Conservation (phyloP, 495 filamentous ascomycete genomes). For the Xylaria castorea region DNA sequence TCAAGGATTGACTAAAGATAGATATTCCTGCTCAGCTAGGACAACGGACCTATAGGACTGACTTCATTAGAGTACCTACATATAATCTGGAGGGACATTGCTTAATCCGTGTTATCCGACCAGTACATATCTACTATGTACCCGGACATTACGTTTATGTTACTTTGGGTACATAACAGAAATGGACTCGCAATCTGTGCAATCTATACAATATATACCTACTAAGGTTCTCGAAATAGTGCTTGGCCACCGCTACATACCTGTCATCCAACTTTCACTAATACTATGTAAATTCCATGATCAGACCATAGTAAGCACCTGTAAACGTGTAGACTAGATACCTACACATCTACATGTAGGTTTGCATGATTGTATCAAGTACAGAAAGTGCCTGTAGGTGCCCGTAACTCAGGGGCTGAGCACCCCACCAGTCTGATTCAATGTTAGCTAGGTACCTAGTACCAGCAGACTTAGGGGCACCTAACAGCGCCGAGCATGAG, state of each 20-base stretch:
- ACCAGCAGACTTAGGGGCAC: background rate
- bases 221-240: too few relatives aligned
- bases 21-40: background rate
- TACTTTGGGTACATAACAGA: background rate
- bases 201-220: background rate
- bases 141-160: background rate
- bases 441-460: background rate
- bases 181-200: background rate
- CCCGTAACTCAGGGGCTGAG: constrained; percentile 9
- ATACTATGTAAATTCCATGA: background rate
- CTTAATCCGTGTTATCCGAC: constrained; percentile 9
- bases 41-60: too few relatives aligned
- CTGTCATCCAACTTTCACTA: background rate
- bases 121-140: too few relatives aligned
- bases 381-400: background rate
- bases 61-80: too few relatives aligned
- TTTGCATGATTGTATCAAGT: background rate
- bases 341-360: background rate
- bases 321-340: background rate
- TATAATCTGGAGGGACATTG: background rate
- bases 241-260: background rate
- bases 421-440: background rate
- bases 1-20: background rate
- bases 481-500: background rate
- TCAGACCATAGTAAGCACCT: too few relatives aligned